phyloP scores from a whole-genome alignment of 208 protist species.

The Strigomonas culicis region DNA sequence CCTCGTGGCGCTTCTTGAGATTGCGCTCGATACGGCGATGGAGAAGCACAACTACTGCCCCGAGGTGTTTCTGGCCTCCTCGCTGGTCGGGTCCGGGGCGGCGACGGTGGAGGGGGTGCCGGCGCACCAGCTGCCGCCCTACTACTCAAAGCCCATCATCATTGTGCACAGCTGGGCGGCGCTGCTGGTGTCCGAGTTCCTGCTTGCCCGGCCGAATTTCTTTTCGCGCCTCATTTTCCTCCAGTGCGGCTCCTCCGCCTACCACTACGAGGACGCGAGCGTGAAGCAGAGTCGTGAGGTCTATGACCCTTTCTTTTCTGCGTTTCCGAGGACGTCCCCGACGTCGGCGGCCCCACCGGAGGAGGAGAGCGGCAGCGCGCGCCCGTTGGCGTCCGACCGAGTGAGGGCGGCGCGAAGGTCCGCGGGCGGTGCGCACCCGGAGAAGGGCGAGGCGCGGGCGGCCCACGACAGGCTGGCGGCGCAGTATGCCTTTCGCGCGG shows the following conservation, averaged over 20 bases:
- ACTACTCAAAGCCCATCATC: conserved; percentile 40
- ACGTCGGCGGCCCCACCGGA: too few relatives aligned
- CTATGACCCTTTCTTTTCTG: not conserved
- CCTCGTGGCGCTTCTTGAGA: conserved; percentile 61
- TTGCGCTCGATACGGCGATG: conserved; percentile 71
- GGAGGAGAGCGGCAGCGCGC: too few relatives aligned
- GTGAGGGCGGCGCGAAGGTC: too few relatives aligned
- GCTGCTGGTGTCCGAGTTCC: conserved; percentile 54
- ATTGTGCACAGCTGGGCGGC: conserved; percentile 68
- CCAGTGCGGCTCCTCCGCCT: conserved; percentile 35
- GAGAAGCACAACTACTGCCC: conserved; percentile 56
- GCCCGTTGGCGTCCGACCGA: too few relatives aligned
- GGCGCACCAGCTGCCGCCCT: conserved; percentile 33
- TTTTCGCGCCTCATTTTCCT: conserved; percentile 61
- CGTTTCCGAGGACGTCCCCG: not conserved
- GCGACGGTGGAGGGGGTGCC: conserved; percentile 14
- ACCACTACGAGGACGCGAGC: conserved; percentile 19
- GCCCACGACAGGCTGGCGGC: too few relatives aligned
- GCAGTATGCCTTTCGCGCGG: too few relatives aligned
- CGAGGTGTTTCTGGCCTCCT: conserved; percentile 14
- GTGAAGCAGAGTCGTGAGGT: conserved; percentile 17
- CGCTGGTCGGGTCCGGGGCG: not conserved
- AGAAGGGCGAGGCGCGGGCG: too few relatives aligned
- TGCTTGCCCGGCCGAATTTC: conserved; percentile 41
- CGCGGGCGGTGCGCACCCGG: too few relatives aligned